Conservation (phyloP, 2,329 filamentous ascomycete genomes). For the Diaporthe sp. region DNA sequence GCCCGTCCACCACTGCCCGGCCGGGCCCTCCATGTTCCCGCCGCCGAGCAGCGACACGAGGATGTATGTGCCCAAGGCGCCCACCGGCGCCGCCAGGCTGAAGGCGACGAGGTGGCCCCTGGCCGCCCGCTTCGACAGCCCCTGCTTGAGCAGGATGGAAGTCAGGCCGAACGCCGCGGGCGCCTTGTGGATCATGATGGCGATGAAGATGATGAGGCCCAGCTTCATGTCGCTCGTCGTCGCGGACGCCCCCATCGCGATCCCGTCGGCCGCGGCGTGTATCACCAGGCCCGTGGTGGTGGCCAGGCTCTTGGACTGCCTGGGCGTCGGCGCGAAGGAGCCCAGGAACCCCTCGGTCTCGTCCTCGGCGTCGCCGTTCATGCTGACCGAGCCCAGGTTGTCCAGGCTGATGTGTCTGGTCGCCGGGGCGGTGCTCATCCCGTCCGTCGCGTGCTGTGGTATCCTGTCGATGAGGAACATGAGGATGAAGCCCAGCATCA, state of each 20-base stretch:
- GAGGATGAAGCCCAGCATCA: conserved; percentile 89
- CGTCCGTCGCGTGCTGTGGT: conserved; percentile 76
- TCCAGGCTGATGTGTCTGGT: conserved; percentile 91
- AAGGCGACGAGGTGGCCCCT: conserved; percentile 90
- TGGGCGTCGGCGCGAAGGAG: conserved; percentile 66
- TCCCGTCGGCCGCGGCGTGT: conserved; percentile 93
- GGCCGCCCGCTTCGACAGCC: conserved; percentile 86
- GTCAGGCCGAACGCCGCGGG: conserved; percentile 96
- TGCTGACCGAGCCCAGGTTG: conserved; percentile 65
- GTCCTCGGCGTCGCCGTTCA: conserved; percentile 58
- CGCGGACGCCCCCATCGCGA: conserved; percentile 92
- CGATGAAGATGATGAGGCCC: conserved; percentile 91
- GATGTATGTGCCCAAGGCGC: conserved; percentile 85
- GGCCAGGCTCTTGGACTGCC: conserved; percentile 73
- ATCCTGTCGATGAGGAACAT: conserved; percentile 97
- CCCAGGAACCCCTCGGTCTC: conserved; percentile 69
- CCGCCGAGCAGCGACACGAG: conserved; percentile 80
- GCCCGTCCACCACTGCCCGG: conserved; percentile 87
- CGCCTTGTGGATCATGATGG: conserved; percentile 97
- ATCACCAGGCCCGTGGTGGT: conserved; percentile 96
- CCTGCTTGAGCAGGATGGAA: conserved; percentile 89
- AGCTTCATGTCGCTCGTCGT: conserved; percentile 78
- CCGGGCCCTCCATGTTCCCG: conserved; percentile 65
- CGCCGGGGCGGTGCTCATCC: conserved; percentile 71
- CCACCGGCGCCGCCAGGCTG: conserved; percentile 88